Base-by-base conservation (phyloP, 2,329 filamentous ascomycete genomes). In the Aureobasidium subglaciale region DNA sequence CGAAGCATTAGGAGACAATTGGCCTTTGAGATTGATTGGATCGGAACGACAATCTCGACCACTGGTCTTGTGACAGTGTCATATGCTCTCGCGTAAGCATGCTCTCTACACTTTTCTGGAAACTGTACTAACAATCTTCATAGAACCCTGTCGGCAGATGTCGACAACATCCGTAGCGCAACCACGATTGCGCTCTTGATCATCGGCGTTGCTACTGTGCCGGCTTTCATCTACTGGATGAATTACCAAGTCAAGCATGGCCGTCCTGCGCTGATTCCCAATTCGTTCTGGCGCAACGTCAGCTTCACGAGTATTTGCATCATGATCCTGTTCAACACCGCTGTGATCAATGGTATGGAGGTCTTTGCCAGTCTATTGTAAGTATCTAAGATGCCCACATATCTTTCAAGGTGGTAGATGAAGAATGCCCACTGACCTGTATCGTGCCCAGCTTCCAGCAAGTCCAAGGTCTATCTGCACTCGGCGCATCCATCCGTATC, bases 241-340 rank as follows among this genome's bases (percentile, higher is more conserved):
- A 70, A 73, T 10, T 69, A 70, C 3, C 78, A 77, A 48, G 75
- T 77, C 41, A 69, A 67, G 13, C 63, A 65, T 0, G 70, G 71
- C 9, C 71, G 70, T 2, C 76, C 80, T 11, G 80, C 81, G 0
- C 65, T 86, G 5, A 84, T 86, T 15, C 83, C 83, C 0, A 85
- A 85, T 63, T 76, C 75, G 0, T 67, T 86, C 0, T 86, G 83
- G 83, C 74, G 69, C 11, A 83, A 81, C 38, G 63, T 66, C 0
- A 65, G 76, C 5, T 86, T 86, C 60, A 76, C 79, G 0, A 75
- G 69, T 25, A 76, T 82, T 16, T 85, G 83, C 60, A 61, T 77
- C 2, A 61, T 61, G 37, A 67, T 74, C 5, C 67, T 73, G 56
- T 57, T 72, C 8, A 67, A 64, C 5, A 70, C 67, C 64, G 70